These are phyloP conservation scores for Populus tomentosa DNA, from an alignment of 441 rosid species.

Conservation along the genomic window DNA sequence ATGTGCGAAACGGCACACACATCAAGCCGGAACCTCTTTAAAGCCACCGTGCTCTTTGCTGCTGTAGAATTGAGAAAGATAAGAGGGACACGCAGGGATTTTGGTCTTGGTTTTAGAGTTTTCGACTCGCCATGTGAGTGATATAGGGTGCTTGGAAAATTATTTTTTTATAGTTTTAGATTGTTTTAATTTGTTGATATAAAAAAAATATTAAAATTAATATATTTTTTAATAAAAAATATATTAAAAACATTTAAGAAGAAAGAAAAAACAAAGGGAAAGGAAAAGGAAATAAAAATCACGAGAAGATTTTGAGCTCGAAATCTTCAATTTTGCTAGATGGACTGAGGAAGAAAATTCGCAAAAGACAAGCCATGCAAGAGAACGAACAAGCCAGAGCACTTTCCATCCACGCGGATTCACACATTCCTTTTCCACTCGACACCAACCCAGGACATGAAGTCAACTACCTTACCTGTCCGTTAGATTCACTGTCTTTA, in stretches of 20 bases:
- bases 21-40: slow-evolving; percentile 36
- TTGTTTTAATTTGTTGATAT: too few species aligned
- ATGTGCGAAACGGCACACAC: slow-evolving; percentile 36
- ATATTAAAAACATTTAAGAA: too few species aligned
- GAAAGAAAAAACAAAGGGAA: too few species aligned
- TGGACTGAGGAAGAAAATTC: background rate
- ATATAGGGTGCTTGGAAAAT: too few species aligned
- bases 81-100: background rate
- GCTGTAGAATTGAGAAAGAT: background rate
- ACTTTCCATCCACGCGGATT: background rate
- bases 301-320: too few species aligned
- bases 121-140: background rate
- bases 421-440: background rate
- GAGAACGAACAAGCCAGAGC: background rate
- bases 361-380: background rate
- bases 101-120: background rate
- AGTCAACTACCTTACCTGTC: background rate
- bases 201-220: too few species aligned
- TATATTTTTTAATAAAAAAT: too few species aligned
- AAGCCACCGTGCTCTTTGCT: slow-evolving; percentile 11
- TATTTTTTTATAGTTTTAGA: too few species aligned
- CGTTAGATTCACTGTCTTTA: background rate
- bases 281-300: too few species aligned
- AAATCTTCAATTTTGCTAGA: too few species aligned
- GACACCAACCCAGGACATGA: background rate